These are phyloP conservation scores for Lizanozyma gosingica DNA, from an alignment of 1,139 yeast species.

Conservation along the genomic window DNA sequence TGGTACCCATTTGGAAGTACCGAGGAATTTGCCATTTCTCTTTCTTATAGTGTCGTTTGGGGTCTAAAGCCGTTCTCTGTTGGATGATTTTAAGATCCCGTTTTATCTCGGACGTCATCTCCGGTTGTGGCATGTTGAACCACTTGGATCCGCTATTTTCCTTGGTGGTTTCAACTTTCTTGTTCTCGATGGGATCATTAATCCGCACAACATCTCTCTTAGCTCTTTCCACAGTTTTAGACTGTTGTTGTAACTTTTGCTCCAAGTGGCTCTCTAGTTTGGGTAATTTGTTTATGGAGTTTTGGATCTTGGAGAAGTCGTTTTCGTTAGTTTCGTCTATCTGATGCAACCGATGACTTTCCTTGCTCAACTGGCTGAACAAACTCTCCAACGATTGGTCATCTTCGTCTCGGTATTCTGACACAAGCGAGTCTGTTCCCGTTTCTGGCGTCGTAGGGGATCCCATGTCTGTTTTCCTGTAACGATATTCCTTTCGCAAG, in stretches of 20 bases:
- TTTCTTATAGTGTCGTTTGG: constrained; percentile 89
- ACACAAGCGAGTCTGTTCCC: neutral
- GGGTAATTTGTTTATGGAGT: constrained; percentile 24
- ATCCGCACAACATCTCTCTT: constrained; percentile 12
- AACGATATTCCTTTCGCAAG: too few species aligned
- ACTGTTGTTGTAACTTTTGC: constrained; percentile 1
- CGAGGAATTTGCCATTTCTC: constrained; percentile 78
- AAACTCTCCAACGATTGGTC: neutral
- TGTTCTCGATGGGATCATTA: constrained; percentile 15
- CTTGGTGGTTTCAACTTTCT: constrained; percentile 2
- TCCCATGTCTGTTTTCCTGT: neutral
- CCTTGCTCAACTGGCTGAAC: neutral
- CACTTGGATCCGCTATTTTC: constrained; percentile 50
- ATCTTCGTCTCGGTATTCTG: neutral
- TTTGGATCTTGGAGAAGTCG: constrained; percentile 21
- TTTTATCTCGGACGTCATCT: constrained; percentile 56
- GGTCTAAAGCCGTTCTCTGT: constrained; percentile 87
- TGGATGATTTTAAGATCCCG: constrained; percentile 73
- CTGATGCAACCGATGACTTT: neutral
- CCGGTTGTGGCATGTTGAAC: constrained; percentile 80
- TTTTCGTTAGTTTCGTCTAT: constrained; percentile 5
- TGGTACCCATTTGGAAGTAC: constrained; percentile 81
- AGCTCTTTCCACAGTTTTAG: neutral
- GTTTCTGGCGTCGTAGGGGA: neutral
- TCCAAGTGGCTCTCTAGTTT: constrained; percentile 25